These are phyloP conservation scores for Musa balbisiana DNA, from an alignment of 202 grass and related monocot genomes.

Conservation along the genomic window DNA sequence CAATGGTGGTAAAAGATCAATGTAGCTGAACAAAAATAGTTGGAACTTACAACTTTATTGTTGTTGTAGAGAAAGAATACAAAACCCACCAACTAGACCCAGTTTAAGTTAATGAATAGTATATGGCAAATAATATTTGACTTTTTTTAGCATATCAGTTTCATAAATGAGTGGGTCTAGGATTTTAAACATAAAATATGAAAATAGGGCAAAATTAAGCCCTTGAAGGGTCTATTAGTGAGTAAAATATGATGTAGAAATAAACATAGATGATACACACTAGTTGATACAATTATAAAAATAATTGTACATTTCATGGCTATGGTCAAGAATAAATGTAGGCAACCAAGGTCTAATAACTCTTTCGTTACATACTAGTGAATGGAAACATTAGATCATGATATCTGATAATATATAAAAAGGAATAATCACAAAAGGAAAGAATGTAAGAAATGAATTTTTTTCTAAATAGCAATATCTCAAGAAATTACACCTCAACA, in stretches of 20 bases:
- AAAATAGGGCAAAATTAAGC: background rate
- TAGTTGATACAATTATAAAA: no score
- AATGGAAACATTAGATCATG: background rate
- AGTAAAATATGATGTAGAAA: background rate
- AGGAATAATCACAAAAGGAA: background rate
- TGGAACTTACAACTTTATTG: no score
- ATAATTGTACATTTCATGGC: background rate
- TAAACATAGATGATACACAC: background rate
- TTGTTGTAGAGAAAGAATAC: background rate
- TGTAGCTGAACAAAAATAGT: no score
- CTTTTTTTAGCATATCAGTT: background rate
- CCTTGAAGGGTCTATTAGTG: background rate
- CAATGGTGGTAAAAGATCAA: accelerated
- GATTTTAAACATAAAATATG: background rate
- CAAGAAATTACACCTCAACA: no score
- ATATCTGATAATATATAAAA: background rate
- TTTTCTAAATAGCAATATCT: background rate
- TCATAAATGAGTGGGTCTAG: background rate
- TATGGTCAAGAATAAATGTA: background rate
- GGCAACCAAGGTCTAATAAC: background rate
- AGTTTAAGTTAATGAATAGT: background rate
- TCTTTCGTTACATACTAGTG: background rate
- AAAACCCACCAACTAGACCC: background rate
- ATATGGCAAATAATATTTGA: background rate
- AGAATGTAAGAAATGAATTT: background rate